Percentiles rank a stretch among this genome's conserved stretches.
Evolutionary conservation across 2,329 filamentous ascomycete genomes (phyloP).

Genomic region (Madurella mycetomatis): DNA sequence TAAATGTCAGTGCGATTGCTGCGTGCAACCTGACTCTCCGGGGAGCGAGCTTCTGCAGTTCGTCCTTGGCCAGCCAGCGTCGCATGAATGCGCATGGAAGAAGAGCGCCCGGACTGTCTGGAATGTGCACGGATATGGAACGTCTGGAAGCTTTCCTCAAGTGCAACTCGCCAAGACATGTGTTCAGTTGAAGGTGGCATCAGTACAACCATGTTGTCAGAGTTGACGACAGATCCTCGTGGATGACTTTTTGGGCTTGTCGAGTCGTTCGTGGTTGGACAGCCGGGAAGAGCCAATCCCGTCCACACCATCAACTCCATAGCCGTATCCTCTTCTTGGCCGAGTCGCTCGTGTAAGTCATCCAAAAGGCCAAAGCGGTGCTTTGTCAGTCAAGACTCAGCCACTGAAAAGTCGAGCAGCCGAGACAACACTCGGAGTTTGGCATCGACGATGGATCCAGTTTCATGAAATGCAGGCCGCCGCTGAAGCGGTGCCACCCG

Average conservation of each 20-base stretch:
- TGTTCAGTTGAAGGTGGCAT: background rate
- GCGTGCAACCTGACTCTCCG: background rate
- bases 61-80: background rate
- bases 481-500: too few relatives aligned
- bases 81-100: constrained; percentile 25
- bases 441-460: background rate
- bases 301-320: background rate
- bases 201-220: background rate
- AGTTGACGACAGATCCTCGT: background rate
- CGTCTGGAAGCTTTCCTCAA: constrained; percentile 24
- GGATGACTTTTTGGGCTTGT: background rate
- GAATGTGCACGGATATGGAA: constrained; percentile 23
- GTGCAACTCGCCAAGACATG: constrained; percentile 13
- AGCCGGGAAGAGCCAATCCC: background rate
- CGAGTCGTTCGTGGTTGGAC: background rate
- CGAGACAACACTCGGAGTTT: background rate
- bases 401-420: background rate
- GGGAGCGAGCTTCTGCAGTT: constrained; percentile 2
- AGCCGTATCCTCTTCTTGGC: background rate
- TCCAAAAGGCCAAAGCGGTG: background rate
- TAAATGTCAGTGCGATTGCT: constrained; percentile 14
- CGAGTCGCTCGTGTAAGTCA: background rate
- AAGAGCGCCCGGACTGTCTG: constrained; percentile 16
- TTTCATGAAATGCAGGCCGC: background rate
- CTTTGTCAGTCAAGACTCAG: background rate